phyloP scores from a whole-genome alignment of 2,329 filamentous ascomycete species.

The Diaporthe sp. region DNA sequence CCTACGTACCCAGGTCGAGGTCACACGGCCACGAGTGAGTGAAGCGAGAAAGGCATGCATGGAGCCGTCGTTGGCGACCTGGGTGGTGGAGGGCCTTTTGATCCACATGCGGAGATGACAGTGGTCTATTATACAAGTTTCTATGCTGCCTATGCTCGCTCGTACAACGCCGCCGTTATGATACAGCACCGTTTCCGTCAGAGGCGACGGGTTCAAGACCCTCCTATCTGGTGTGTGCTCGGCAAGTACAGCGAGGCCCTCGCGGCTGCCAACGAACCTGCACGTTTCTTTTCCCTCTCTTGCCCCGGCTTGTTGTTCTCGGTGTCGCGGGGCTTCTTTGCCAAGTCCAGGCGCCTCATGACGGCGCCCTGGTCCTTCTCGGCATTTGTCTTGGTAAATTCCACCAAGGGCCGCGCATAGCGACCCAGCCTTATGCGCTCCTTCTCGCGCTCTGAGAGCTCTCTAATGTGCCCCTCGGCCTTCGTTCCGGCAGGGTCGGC shows the following conservation, averaged over 20 bases:
- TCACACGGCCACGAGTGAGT: not conserved
- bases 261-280: no score
- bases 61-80: not conserved
- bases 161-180: not conserved
- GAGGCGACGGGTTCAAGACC: not conserved
- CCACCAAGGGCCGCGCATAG: no score
- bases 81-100: not conserved
- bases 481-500: not conserved
- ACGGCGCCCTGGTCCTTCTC: not conserved
- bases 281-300: no score
- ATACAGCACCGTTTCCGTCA: not conserved
- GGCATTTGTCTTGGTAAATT: not conserved
- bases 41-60: not conserved
- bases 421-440: no score
- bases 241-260: not conserved
- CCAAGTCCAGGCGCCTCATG: no score
- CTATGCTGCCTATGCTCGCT: not conserved
- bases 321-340: not conserved
- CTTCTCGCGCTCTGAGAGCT: no score
- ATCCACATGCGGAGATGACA: not conserved
- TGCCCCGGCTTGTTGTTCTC: not conserved
- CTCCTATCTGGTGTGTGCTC: conserved; percentile 10
- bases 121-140: conserved; percentile 3
- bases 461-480: not conserved
- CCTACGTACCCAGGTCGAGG: not conserved